These are phyloP conservation scores for Dendrocalamus latiflorus DNA, from an alignment of 202 grass and related monocot genomes.

Conservation along the genomic window DNA sequence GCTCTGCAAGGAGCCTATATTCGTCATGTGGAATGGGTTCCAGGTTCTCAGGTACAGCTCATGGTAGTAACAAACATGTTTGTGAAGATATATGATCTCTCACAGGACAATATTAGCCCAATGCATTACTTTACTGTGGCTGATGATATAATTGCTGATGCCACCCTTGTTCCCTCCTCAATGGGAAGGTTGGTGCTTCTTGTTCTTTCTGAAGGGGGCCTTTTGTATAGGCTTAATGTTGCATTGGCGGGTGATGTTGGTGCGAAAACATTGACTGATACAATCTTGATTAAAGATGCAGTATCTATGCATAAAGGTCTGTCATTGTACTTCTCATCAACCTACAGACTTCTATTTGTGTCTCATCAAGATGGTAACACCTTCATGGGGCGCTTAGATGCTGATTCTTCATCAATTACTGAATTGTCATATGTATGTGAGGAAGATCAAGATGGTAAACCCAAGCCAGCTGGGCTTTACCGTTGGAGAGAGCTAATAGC, in stretches of 20 bases:
- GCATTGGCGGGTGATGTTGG: constrained; percentile 76
- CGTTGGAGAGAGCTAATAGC: constrained; percentile 85
- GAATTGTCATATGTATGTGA: constrained; percentile 78
- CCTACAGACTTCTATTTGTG: constrained; percentile 86
- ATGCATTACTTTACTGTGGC: constrained; percentile 89
- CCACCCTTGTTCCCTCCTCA: constrained; percentile 71
- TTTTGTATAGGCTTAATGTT: constrained; percentile 80
- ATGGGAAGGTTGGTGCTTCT: constrained; percentile 87
- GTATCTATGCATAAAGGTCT: constrained; percentile 64
- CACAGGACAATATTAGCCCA: constrained; percentile 92
- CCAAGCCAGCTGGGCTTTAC: constrained; percentile 68
- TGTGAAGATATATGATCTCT: constrained; percentile 98
- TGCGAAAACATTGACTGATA: constrained; percentile 75
- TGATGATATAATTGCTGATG: constrained; percentile 83
- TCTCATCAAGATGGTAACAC: constrained; percentile 85
- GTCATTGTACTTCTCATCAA: constrained; percentile 83
- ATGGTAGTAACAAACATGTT: constrained; percentile 97
- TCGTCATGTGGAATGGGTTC: constrained; percentile 81
- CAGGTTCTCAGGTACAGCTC: constrained; percentile 88
- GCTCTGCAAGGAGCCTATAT: constrained; percentile 93
- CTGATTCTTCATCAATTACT: constrained; percentile 54
- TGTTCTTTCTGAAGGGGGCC: constrained; percentile 83
- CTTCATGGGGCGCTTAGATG: constrained; percentile 74
- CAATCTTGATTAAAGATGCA: constrained; percentile 53
- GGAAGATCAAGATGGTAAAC: constrained; percentile 70